Conservation (phyloP, 139 green algal species). For the Limnomonas spitsbergensis region DNA sequence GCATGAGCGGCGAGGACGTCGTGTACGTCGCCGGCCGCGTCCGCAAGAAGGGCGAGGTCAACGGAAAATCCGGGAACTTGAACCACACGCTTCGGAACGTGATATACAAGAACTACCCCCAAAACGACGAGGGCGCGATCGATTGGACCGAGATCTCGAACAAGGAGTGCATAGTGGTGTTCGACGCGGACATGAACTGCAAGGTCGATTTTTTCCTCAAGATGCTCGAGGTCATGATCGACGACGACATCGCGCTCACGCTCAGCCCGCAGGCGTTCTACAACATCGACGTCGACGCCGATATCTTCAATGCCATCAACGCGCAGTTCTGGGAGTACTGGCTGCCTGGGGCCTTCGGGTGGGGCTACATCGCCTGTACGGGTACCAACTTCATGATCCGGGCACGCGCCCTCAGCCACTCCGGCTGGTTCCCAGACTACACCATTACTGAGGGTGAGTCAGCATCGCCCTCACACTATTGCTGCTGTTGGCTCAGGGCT, state of each 20-base stretch:
- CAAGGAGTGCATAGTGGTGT: conserved; percentile 69
- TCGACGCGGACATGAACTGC: conserved; percentile 73
- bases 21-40: conserved; percentile 36
- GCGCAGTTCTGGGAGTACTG: conserved; percentile 62
- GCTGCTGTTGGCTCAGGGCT: too few species aligned
- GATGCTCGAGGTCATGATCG: conserved; percentile 38
- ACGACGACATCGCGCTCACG: conserved; percentile 30
- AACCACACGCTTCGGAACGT: conserved; percentile 53
- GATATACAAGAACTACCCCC: conserved; percentile 15
- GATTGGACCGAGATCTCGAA: conserved; percentile 46
- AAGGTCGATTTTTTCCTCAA: conserved; percentile 80
- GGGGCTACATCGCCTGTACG: conserved; percentile 47
- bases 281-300: conserved; percentile 69
- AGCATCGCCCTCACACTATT: too few species aligned
- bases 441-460: conserved; percentile 14
- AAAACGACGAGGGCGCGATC: conserved; percentile 8
- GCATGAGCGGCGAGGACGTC: conserved; percentile 2
- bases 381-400: conserved; percentile 76
- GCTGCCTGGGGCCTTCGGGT: conserved; percentile 30
- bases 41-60: conserved; percentile 54
- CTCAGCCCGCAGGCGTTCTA: conserved; percentile 59
- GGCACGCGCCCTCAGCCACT: conserved; percentile 47
- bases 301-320: conserved; percentile 89
- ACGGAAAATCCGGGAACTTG: conserved; percentile 81
- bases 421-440: conserved; percentile 58